Conservation (phyloP, 2,329 filamentous ascomycete species). For the Hypoxylon sp. region DNA sequence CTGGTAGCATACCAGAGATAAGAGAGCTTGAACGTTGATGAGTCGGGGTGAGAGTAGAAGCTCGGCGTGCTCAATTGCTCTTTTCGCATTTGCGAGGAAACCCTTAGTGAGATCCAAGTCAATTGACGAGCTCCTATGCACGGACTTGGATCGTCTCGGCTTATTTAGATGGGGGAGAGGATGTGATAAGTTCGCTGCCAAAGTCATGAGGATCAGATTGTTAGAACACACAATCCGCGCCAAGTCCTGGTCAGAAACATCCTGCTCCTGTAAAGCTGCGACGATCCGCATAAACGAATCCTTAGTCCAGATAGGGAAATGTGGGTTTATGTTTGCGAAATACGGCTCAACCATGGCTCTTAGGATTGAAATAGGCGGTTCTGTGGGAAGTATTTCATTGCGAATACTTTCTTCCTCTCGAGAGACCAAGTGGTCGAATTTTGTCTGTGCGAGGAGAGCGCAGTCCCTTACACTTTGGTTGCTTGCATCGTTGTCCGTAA, state of each 20-base stretch:
- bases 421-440: conserved; percentile 17
- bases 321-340: conserved; percentile 27
- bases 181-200: conserved; percentile 21
- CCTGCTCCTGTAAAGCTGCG: conserved; percentile 4
- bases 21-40: conserved; percentile 33
- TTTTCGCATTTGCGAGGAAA: conserved; percentile 33
- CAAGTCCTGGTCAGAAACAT: conserved; percentile 18
- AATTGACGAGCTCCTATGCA: conserved; percentile 24
- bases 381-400: conserved; percentile 23
- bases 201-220: conserved; percentile 32
- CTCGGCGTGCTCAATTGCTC: conserved; percentile 27
- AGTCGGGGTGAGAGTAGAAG: conserved; percentile 24
- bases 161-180: conserved; percentile 16
- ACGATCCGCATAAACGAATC: conserved; percentile 15
- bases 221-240: conserved; percentile 30
- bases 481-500: background rate
- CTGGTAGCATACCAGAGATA: conserved; percentile 27
- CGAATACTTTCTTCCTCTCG: conserved; percentile 16
- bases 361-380: conserved; percentile 28
- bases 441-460: conserved; percentile 22
- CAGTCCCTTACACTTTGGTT: conserved; percentile 18
- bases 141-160: conserved; percentile 4
- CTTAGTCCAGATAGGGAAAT: conserved; percentile 35
- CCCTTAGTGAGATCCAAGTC: conserved; percentile 33
- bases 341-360: conserved; percentile 35